These are phyloP conservation scores for Diddensiella santjacobensis DNA, from an alignment of 805 yeast genomes.

Conservation along the genomic window DNA sequence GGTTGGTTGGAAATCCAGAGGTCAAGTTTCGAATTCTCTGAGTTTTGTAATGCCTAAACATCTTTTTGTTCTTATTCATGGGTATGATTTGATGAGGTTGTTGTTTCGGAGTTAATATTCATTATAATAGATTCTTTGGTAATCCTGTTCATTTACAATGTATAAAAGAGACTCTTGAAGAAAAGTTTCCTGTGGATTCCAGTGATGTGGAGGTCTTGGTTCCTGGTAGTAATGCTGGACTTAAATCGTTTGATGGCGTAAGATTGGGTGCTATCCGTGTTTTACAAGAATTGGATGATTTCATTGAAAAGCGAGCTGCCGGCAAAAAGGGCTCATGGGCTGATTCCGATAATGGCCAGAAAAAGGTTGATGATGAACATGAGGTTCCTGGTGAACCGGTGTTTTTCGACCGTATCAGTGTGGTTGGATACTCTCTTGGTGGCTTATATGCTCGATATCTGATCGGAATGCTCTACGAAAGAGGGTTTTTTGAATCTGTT, in stretches of 20 bases:
- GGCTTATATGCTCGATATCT: slow-evolving; percentile 78
- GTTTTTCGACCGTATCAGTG: slow-evolving; percentile 57
- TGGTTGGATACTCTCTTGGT: slow-evolving; percentile 89
- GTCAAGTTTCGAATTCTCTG: no score
- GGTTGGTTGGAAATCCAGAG: no score
- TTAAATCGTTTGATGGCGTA: slow-evolving; percentile 83
- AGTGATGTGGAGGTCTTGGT: slow-evolving; percentile 33
- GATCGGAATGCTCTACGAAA: slow-evolving; percentile 58
- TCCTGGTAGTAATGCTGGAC: slow-evolving; percentile 61
- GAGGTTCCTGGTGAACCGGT: slow-evolving; percentile 30
- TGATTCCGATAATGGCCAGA: not conserved
- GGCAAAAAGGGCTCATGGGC: slow-evolving; percentile 9
- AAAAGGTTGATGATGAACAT: not conserved
- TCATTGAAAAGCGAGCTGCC: slow-evolving; percentile 29
- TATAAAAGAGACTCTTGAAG: slow-evolving; percentile 41
- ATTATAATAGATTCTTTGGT: slow-evolving; percentile 52
- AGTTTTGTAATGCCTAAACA: slow-evolving; percentile 37
- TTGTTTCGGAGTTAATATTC: slow-evolving; percentile 1
- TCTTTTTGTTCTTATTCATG: slow-evolving; percentile 71
- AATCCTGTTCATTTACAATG: slow-evolving; percentile 54
- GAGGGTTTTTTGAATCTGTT: slow-evolving; percentile 51
- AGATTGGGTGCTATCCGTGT: slow-evolving; percentile 60
- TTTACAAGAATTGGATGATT: slow-evolving; percentile 53
- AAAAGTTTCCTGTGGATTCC: slow-evolving; percentile 39
- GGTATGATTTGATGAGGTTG: no score